These are phyloP conservation scores for Mycoemilia scoparia DNA, from an alignment of 192 early-diverging fungal genomes.

Conservation along the genomic window DNA sequence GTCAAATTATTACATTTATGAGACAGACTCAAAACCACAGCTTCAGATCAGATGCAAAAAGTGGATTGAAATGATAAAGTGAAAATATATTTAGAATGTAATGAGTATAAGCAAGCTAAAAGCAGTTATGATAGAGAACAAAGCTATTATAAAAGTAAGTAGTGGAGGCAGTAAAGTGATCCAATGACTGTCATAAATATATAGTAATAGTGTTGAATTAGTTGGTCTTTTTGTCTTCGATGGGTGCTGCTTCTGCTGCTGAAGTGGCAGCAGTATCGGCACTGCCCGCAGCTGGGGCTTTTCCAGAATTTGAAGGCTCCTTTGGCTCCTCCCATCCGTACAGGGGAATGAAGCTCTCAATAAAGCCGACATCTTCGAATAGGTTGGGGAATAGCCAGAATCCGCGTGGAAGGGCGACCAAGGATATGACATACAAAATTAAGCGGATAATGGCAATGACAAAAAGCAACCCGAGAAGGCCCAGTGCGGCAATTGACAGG, in stretches of 20 bases:
- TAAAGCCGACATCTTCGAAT: slow-evolving; percentile 86
- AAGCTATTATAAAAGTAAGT: no score
- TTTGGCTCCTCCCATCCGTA: slow-evolving; percentile 68
- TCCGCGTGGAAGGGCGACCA: slow-evolving; percentile 51
- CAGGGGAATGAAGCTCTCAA: slow-evolving; percentile 84
- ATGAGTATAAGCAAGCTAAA: no score
- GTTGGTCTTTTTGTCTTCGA: slow-evolving; percentile 14
- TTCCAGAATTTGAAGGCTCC: slow-evolving; percentile 3
- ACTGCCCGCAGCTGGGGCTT: slow-evolving; percentile 2
- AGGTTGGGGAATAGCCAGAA: slow-evolving; percentile 96
- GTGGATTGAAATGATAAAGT: no score
- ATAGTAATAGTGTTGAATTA: slow-evolving; percentile 4
- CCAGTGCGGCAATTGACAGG: slow-evolving; percentile 58
- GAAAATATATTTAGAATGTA: no score
- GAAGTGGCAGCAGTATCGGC: slow-evolving; percentile 1
- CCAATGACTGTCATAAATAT: no score
- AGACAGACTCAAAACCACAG: no score
- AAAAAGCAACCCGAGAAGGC: slow-evolving; percentile 79
- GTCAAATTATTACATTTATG: no score
- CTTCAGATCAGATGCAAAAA: no score
- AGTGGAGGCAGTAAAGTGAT: no score
- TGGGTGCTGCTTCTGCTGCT: neutral
- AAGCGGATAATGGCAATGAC: slow-evolving; percentile 70
- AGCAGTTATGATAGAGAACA: no score
- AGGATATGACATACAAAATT: slow-evolving; percentile 62